Conservation (phyloP, 768 basidiomycete genomes). For the Phanerochaete carnosa region DNA sequence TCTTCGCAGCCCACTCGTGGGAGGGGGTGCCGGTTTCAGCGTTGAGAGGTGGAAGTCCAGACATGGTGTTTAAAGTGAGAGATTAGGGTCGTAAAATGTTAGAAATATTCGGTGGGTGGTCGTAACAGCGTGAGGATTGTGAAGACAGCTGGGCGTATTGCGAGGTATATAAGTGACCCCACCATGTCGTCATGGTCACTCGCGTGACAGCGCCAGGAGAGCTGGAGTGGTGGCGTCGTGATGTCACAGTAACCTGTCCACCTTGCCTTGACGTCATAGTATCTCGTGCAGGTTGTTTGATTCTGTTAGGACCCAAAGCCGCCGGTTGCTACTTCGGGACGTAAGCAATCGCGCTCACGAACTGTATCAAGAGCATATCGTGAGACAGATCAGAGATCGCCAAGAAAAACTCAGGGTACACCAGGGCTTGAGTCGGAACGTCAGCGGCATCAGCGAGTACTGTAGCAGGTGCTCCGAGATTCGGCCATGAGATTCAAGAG, state of each 20-base stretch:
- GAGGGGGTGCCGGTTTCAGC: conserved; percentile 12
- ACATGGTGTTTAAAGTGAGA: neutral
- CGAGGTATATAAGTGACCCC: neutral
- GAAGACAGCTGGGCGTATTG: neutral
- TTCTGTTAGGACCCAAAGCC: conserved; percentile 1
- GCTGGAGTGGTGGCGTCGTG: conserved; percentile 1
- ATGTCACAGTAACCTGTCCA: neutral
- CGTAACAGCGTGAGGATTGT: conserved; percentile 3
- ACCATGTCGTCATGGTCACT: conserved; percentile 7
- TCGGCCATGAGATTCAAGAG: too few species aligned
- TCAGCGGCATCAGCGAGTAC: too few species aligned
- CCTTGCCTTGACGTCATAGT: neutral
- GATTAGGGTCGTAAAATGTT: neutral
- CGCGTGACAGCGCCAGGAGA: neutral
- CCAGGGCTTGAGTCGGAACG: too few species aligned
- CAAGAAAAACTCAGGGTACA: too few species aligned
- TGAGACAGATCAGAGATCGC: neutral
- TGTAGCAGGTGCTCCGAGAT: too few species aligned
- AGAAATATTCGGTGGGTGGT: conserved; percentile 1
- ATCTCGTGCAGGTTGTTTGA: neutral
- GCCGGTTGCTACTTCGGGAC: neutral
- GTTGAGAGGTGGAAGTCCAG: conserved; percentile 10
- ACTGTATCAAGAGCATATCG: neutral
- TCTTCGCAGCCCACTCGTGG: conserved; percentile 11
- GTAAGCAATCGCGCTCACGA: neutral